Percentiles rank a stretch among this genome's conserved stretches.
phyloP scores from a whole-genome alignment of 768 basidiomycete genomes.

The Phylloporus sp. region DNA sequence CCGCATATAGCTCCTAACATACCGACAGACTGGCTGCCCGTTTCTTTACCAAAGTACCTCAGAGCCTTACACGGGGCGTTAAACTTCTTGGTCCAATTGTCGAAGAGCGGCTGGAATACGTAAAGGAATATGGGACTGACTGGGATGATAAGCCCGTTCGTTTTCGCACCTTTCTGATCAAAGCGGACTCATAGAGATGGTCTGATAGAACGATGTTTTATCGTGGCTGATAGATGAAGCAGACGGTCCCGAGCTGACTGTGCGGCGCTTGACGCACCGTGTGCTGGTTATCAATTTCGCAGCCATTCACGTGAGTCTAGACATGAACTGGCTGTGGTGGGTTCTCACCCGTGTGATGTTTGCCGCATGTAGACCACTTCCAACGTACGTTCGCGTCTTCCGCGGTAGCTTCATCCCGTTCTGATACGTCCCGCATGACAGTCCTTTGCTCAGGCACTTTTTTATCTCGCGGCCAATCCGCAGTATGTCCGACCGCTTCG shows the following conservation, averaged over 20 bases:
- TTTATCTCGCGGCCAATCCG: conserved; percentile 33
- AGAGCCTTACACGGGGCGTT: conserved; percentile 15
- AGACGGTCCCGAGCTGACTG: conserved; percentile 8
- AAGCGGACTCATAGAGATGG: background rate
- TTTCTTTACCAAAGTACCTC: too few relatives aligned
- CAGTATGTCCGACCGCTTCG: conserved; percentile 32
- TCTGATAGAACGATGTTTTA: conserved; percentile 31
- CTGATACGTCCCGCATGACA: background rate
- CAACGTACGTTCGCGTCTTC: background rate
- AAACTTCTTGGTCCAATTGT: conserved; percentile 27
- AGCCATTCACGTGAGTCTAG: conserved; percentile 20
- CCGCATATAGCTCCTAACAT: too few relatives aligned
- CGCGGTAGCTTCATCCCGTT: too few relatives aligned
- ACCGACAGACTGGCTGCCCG: too few relatives aligned
- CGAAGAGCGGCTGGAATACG: conserved; percentile 21
- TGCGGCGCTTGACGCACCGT: conserved; percentile 20
- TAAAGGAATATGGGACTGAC: conserved; percentile 20
- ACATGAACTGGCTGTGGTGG: too few relatives aligned
- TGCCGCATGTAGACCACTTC: background rate
- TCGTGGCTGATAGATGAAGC: conserved; percentile 30
- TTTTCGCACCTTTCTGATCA: background rate
- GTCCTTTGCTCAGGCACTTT: conserved; percentile 33
- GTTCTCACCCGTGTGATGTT: background rate
- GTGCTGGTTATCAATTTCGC: conserved; percentile 15
- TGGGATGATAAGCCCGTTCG: conserved; percentile 32